These are phyloP conservation scores for Epichloe bromicola DNA, from an alignment of 2,329 filamentous ascomycete genomes.

Conservation along the genomic window DNA sequence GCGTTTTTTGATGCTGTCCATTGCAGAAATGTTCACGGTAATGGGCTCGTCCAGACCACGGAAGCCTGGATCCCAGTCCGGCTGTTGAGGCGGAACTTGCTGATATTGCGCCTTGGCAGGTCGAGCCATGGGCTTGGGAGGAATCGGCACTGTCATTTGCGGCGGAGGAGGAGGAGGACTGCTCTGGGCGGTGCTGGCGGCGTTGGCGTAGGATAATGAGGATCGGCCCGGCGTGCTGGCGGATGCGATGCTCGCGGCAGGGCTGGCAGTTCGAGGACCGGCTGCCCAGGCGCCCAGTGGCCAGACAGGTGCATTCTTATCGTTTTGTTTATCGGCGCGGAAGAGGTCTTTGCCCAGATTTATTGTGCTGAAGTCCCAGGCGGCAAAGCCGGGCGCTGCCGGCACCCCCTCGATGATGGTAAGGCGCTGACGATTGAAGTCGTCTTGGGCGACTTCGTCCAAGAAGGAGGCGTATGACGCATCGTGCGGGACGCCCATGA, in stretches of 20 bases:
- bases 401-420: constrained; percentile 44
- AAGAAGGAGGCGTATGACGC: constrained; percentile 47
- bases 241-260: constrained; percentile 8
- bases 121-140: constrained; percentile 12
- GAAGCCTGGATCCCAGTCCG: constrained; percentile 38
- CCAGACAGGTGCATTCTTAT: constrained; percentile 9
- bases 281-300: constrained; percentile 9
- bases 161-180: constrained; percentile 22
- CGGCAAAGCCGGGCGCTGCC: constrained; percentile 34
- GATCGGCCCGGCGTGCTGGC: constrained; percentile 4
- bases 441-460: constrained; percentile 37
- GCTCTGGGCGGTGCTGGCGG: constrained; percentile 24
- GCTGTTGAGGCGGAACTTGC: constrained; percentile 17
- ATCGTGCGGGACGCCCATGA: constrained; percentile 50
- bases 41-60: constrained; percentile 43
- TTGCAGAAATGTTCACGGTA: constrained; percentile 27
- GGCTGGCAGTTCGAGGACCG: constrained; percentile 7
- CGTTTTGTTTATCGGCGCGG: constrained; percentile 37
- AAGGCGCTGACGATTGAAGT: constrained; percentile 29
- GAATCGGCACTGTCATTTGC: constrained; percentile 26
- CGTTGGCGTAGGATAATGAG: constrained; percentile 26
- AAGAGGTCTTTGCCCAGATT: constrained; percentile 36
- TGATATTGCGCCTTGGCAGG: constrained; percentile 8
- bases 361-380: constrained; percentile 32
- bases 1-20: constrained; percentile 44